Conservation (phyloP, 2,329 filamentous ascomycete species). For the Neofusicoccum sp. region DNA sequence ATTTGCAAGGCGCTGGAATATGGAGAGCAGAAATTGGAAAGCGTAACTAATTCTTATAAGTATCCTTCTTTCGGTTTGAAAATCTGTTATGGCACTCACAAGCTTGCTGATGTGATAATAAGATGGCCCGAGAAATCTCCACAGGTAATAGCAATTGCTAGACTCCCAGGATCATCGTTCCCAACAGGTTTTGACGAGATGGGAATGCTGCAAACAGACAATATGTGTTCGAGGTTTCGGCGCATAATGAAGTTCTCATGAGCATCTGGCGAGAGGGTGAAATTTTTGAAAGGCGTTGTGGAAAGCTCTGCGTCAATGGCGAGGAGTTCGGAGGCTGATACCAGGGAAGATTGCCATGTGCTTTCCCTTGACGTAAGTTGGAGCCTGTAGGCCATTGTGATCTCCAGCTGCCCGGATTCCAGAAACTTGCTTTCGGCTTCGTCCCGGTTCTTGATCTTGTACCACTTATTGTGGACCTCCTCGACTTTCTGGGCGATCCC, state of each 20-base stretch:
- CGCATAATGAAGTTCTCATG: constrained; percentile 16
- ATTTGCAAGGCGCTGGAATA: neutral
- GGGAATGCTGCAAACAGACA: constrained; percentile 20
- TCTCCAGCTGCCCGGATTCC: neutral
- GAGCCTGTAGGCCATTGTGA: constrained; percentile 8
- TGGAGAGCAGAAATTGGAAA: neutral
- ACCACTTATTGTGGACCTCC: constrained; percentile 7
- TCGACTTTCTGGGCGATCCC: neutral
- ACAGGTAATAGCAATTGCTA: constrained; percentile 19
- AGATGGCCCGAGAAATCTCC: constrained; percentile 22
- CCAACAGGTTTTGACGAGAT: neutral
- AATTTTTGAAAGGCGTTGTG: neutral
- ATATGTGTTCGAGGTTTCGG: constrained; percentile 20
- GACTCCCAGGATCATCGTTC: too few relatives aligned
- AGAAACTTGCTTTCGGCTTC: neutral
- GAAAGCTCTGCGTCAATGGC: neutral
- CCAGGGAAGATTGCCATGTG: neutral
- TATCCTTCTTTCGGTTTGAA: neutral
- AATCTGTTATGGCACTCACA: neutral
- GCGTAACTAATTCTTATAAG: neutral
- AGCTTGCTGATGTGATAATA: constrained; percentile 16
- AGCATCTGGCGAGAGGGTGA: neutral
- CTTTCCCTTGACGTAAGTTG: neutral
- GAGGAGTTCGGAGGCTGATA: neutral
- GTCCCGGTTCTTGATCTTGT: neutral